Percentiles rank a stretch among this genome's conserved stretches.
phyloP scores from a whole-genome alignment of 2,329 filamentous ascomycete genomes.

The Fusarium armeniacum region DNA sequence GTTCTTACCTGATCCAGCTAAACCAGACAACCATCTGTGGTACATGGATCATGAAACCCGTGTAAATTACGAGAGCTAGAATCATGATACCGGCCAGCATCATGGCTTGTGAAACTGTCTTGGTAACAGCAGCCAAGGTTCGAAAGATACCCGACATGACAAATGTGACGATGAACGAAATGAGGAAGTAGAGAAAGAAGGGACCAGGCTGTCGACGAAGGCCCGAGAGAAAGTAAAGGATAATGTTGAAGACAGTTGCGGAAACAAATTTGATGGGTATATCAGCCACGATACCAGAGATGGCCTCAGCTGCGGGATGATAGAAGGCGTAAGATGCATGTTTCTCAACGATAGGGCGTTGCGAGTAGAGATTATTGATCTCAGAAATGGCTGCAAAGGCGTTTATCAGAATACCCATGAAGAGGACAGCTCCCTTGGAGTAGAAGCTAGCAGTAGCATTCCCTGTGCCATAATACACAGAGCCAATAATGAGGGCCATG shows the following conservation, averaged over 20 bases:
- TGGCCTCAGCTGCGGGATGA: conserved; percentile 66
- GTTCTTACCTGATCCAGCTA: conserved; percentile 67
- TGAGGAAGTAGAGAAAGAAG: conserved; percentile 83
- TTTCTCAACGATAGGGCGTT: conserved; percentile 65
- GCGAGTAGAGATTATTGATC: conserved; percentile 61
- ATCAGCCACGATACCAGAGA: conserved; percentile 67
- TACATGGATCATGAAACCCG: conserved; percentile 47
- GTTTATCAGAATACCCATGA: conserved; percentile 72
- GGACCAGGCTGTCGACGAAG: conserved; percentile 70
- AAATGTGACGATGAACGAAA: conserved; percentile 76
- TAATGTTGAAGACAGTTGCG: conserved; percentile 66
- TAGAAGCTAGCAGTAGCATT: conserved; percentile 66
- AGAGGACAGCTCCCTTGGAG: conserved; percentile 68
- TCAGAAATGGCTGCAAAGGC: conserved; percentile 71
- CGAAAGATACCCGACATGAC: conserved; percentile 84
- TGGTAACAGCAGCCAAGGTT: conserved; percentile 78
- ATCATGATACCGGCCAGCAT: conserved; percentile 67
- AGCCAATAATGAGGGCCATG: conserved; percentile 72
- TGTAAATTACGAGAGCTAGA: conserved; percentile 62
- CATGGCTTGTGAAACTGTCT: conserved; percentile 73
- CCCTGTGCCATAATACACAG: conserved; percentile 69
- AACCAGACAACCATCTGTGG: conserved; percentile 75
- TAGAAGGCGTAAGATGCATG: conserved; percentile 65
- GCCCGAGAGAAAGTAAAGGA: conserved; percentile 70
- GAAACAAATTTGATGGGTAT: conserved; percentile 70